These are phyloP conservation scores for Scutellaria galericulata DNA, from an alignment of 257 asterid species.

Conservation along the genomic window DNA sequence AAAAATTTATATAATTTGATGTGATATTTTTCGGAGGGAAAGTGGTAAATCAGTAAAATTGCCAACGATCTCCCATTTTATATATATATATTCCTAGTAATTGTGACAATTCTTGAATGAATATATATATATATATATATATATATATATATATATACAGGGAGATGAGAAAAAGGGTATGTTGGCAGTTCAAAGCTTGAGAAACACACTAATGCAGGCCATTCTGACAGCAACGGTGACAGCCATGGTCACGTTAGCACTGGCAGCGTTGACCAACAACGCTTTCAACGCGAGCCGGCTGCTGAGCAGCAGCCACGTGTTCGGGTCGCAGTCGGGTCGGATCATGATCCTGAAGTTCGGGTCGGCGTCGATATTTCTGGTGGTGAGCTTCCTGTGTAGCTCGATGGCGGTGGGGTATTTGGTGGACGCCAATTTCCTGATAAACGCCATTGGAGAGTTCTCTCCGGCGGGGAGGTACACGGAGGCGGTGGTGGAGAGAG, in stretches of 20 bases:
- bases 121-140: not conserved
- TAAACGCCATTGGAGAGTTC: slow-evolving; percentile 73
- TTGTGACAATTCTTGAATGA: not conserved
- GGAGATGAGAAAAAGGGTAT: slow-evolving; percentile 77
- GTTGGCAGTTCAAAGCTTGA: slow-evolving; percentile 78
- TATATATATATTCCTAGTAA: no score
- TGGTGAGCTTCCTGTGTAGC: slow-evolving; percentile 72
- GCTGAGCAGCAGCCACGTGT: slow-evolving; percentile 36
- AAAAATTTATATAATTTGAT: no score
- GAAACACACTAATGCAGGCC: slow-evolving; percentile 74
- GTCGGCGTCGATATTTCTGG: slow-evolving; percentile 55
- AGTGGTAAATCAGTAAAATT: no score
- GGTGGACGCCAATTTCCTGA: slow-evolving; percentile 71
- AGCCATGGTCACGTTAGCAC: slow-evolving; percentile 46
- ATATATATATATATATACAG: slow-evolving; percentile 37
- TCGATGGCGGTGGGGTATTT: slow-evolving; percentile 61
- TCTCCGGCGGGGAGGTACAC: slow-evolving; percentile 45
- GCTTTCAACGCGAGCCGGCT: slow-evolving; percentile 55
- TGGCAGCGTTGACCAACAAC: slow-evolving; percentile 77
- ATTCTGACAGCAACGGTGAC: slow-evolving; percentile 74
- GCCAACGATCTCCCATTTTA: no score
- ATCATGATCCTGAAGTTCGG: slow-evolving; percentile 67
- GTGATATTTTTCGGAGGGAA: no score
- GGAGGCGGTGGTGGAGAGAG: slow-evolving; percentile 65
- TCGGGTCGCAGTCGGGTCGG: slow-evolving; percentile 64